Evolutionary conservation across 495 filamentous ascomycete genomes (phyloP).

Genomic region (Podospora comata): DNA sequence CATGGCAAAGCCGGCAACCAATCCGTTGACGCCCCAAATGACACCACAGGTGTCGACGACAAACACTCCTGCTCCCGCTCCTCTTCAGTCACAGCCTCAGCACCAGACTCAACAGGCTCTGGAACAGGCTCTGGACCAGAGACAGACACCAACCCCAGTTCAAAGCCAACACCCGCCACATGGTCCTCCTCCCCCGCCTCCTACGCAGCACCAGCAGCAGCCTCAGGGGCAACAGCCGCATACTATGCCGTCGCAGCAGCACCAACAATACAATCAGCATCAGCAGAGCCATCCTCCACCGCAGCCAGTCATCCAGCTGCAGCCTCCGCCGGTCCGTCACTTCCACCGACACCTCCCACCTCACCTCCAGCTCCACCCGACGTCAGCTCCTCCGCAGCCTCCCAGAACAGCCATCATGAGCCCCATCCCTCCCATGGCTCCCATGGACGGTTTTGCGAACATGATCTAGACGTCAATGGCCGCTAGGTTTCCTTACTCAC

Average conservation of each 20-base stretch:
- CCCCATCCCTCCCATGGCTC: constrained; percentile 11
- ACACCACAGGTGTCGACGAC: constrained; percentile 36
- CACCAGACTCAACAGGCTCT: no score
- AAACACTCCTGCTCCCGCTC: constrained; percentile 38
- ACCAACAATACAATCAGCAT: constrained; percentile 20
- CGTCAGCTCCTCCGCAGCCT: constrained; percentile 32
- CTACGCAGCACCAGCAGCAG: constrained; percentile 27
- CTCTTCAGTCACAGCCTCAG: constrained; percentile 19
- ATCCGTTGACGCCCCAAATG: constrained; percentile 43
- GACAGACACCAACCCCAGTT: constrained; percentile 17
- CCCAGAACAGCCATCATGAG: constrained; percentile 30
- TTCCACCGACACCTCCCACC: constrained; percentile 26
- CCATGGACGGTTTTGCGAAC: constrained; percentile 37
- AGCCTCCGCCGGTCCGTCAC: constrained; percentile 19
- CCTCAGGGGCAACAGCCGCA: constrained; percentile 28
- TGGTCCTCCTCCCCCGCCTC: constrained; percentile 8
- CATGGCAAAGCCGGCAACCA: constrained; percentile 39
- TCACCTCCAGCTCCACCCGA: constrained; percentile 25
- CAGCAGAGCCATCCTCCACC: constrained; percentile 16
- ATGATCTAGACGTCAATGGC: constrained; percentile 37
- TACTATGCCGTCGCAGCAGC: constrained; percentile 12
- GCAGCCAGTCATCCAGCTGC: constrained; percentile 16
- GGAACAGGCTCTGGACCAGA: not conserved
- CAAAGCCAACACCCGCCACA: constrained; percentile 18
- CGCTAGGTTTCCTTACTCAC: not conserved